Conservation (phyloP, 164 flowering plant species). For the Platanus orientalis region DNA sequence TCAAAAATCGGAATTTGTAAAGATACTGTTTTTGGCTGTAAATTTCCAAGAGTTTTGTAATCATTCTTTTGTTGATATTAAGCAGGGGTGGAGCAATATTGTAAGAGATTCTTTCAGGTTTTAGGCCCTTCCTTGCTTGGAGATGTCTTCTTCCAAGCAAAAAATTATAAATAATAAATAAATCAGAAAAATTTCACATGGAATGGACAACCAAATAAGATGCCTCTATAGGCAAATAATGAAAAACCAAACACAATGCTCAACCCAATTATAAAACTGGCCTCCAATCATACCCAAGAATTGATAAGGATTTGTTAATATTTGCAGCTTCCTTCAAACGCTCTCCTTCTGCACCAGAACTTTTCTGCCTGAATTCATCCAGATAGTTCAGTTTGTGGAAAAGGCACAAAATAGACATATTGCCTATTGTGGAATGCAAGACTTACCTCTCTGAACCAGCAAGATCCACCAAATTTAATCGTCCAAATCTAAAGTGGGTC, state of each 20-base stretch:
- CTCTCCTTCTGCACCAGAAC: conserved; percentile 94
- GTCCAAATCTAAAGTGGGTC: conserved; percentile 72
- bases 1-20: too few relatives aligned
- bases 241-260: not conserved
- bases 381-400: conserved; percentile 7
- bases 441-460: conserved; percentile 96
- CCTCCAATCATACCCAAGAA: conserved; percentile 55
- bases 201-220: not conserved
- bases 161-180: too few relatives aligned
- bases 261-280: conserved; percentile 6
- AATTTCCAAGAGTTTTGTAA: too few relatives aligned
- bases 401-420: not conserved
- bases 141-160: too few relatives aligned
- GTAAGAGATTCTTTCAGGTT: too few relatives aligned
- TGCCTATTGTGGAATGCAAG: not conserved
- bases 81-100: too few relatives aligned
- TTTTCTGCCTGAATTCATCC: conserved; percentile 63
- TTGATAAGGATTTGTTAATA: conserved; percentile 87
- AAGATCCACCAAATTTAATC: conserved; percentile 84
- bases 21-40: too few relatives aligned
- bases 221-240: not conserved
- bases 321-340: conserved; percentile 94
- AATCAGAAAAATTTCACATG: too few relatives aligned
- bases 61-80: too few relatives aligned
- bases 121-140: too few relatives aligned